These are phyloP conservation scores for Cladosporium sp. DNA, from an alignment of 2,329 filamentous ascomycete species.

Conservation along the genomic window DNA sequence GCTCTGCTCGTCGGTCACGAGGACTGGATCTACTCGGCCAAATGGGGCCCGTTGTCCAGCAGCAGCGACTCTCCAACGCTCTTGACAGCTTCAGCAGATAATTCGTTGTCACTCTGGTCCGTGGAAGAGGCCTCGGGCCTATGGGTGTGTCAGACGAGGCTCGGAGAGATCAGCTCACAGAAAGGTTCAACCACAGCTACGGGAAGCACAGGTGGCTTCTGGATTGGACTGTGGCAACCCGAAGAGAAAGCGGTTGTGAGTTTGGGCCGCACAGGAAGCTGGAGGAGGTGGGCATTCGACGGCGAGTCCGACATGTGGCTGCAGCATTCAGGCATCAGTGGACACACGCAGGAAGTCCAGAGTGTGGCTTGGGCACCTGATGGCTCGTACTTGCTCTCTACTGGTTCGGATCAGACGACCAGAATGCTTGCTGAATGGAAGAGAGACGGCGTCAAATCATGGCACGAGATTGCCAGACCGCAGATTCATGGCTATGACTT, in stretches of 20 bases:
- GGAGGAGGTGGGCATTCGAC: slow-evolving; percentile 79
- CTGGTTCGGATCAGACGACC: slow-evolving; percentile 89
- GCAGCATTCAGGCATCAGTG: slow-evolving; percentile 74
- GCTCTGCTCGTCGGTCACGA: slow-evolving; percentile 92
- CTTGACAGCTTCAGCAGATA: slow-evolving; percentile 90
- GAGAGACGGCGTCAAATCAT: slow-evolving; percentile 56
- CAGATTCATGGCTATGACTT: slow-evolving; percentile 98
- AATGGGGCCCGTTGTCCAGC: slow-evolving; percentile 62
- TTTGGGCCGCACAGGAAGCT: slow-evolving; percentile 87
- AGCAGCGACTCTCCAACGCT: slow-evolving; percentile 46
- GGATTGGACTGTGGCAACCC: slow-evolving; percentile 91
- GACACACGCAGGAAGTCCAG: slow-evolving; percentile 79
- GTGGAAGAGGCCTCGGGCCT: slow-evolving; percentile 80
- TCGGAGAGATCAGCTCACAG: slow-evolving; percentile 91
- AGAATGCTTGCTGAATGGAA: slow-evolving; percentile 82
- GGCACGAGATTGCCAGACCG: slow-evolving; percentile 94
- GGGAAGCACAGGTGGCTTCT: slow-evolving; percentile 93
- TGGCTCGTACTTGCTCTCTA: slow-evolving; percentile 84
- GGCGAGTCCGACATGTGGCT: slow-evolving; percentile 66
- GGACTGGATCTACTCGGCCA: slow-evolving; percentile 93
- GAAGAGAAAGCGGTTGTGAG: slow-evolving; percentile 73
- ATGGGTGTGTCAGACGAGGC: slow-evolving; percentile 81
- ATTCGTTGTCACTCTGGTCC: slow-evolving; percentile 91
- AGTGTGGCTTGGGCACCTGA: slow-evolving; percentile 80
- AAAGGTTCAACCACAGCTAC: slow-evolving; percentile 97